Evolutionary conservation across 208 protist species (phyloP), one percentile per base, ranked within the genome.

Genomic region (Porcisia hertigi): DNA sequence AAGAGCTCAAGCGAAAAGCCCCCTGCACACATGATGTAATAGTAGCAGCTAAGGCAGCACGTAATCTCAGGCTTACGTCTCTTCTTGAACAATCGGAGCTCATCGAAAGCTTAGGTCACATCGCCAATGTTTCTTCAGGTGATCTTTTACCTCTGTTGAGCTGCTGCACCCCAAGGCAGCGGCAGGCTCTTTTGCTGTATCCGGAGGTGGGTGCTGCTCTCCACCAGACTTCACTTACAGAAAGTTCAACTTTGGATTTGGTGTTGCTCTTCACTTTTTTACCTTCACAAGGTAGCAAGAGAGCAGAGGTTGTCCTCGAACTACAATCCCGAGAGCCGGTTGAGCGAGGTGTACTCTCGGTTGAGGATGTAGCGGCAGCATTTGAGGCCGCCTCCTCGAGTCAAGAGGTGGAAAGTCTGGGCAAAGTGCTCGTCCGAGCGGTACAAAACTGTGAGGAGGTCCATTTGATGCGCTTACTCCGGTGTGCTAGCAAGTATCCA

Each of bases 391-490:
- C 72, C 3, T 39, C 41, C 39, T 69, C 81, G 39, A 81, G 65
- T 1, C 53, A 83, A 12, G 73, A 83, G 52, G 39, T 91, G 8
- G 87, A 86, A 1, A 47, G 70, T 14, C 70, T 96, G 34, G 86
- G 87, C 55, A 83, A 80, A 45, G 69, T 84, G 54, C 84, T 73
- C 30, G 73, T 79, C 0, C 67, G 55, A 2, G 76, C 73, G 0
- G n/a, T 88, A 30, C 79, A 84, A 23, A 69, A 72, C 41, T 69
- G 85, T 3, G 80, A 87, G 69, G 90, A 92, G 59, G 54, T 47
- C 30, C 87, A 91, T 57, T 62, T 95, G 52, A 92, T 90, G 85
- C 84, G 89, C 4, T 59, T 95, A 11, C 80, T 91, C 16, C 81
- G 86, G n/a, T 79, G 75, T 6, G 72, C 87, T 16, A 73, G 59